These are phyloP conservation scores for Leucosporidium creatinivorum DNA, from an alignment of 768 basidiomycete genomes.

Conservation along the genomic window DNA sequence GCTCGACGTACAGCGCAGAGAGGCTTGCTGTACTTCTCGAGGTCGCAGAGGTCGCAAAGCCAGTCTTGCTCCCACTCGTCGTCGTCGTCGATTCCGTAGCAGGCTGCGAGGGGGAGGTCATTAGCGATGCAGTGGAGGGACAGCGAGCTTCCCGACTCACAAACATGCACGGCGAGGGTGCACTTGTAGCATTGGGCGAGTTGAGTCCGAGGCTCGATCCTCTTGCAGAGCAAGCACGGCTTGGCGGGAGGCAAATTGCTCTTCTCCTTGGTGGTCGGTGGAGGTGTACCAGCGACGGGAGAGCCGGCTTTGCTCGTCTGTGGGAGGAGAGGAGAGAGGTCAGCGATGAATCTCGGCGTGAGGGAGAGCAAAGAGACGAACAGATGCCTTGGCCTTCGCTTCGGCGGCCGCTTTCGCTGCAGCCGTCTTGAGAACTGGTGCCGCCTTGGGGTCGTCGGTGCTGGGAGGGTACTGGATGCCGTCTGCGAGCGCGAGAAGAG, in stretches of 20 bases:
- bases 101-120: conserved; percentile 8
- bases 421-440: background rate
- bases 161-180: conserved; percentile 17
- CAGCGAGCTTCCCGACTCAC: background rate
- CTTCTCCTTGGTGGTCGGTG: conserved; percentile 5
- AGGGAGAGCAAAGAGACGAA: background rate
- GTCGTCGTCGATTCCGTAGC: conserved; percentile 33
- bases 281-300: background rate
- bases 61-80: conserved; percentile 22
- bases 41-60: conserved; percentile 36
- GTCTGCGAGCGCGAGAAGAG: background rate
- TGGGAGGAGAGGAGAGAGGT: background rate
- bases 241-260: conserved; percentile 10
- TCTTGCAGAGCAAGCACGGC: conserved; percentile 31
- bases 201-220: conserved; percentile 26
- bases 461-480: conserved; percentile 28
- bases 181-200: conserved; percentile 28
- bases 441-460: conserved; percentile 22
- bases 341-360: conserved; percentile 11
- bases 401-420: background rate
- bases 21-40: background rate
- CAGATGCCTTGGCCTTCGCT: background rate
- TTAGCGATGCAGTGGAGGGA: background rate
- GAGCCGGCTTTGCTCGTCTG: background rate
- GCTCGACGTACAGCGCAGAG: conserved; percentile 3